phyloP scores from a whole-genome alignment of 768 basidiomycete genomes.

The Exidia glandulosa region DNA sequence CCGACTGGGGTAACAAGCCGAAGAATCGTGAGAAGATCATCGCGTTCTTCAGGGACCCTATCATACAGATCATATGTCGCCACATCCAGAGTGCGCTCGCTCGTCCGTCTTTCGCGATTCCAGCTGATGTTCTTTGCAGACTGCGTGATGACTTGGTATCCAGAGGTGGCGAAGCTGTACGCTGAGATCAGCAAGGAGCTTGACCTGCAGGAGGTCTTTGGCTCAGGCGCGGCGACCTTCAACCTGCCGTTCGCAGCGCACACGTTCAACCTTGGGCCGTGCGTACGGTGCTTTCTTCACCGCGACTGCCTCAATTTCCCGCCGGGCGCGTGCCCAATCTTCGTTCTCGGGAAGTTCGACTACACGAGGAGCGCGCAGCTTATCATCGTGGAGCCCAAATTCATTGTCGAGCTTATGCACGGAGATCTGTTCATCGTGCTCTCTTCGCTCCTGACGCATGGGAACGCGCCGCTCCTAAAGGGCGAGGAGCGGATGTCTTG shows the following conservation, averaged over 20 bases:
- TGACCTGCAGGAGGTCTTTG: too few species aligned
- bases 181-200: too few species aligned
- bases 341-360: slow-evolving; percentile 19
- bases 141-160: too few species aligned
- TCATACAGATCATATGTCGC: too few species aligned
- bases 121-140: too few species aligned
- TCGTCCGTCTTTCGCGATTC: too few species aligned
- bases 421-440: slow-evolving; percentile 18
- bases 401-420: slow-evolving; percentile 17
- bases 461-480: slow-evolving; percentile 12
- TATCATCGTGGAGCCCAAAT: slow-evolving; percentile 17
- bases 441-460: slow-evolving; percentile 17
- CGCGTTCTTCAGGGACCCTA: too few species aligned
- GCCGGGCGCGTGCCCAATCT: slow-evolving; percentile 23
- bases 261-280: slow-evolving; percentile 22
- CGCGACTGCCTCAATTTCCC: slow-evolving; percentile 21
- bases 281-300: slow-evolving; percentile 10
- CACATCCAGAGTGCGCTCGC: too few species aligned
- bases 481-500: slow-evolving; percentile 14
- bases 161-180: too few species aligned
- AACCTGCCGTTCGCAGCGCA: slow-evolving; percentile 17
- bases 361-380: slow-evolving; percentile 21
- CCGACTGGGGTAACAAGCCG: too few species aligned
- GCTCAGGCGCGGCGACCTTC: too few species aligned
- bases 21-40: too few species aligned